Base-by-base conservation (phyloP, 371 early-diverging fungal genomes). In the Rhizomucor miehei region DNA sequence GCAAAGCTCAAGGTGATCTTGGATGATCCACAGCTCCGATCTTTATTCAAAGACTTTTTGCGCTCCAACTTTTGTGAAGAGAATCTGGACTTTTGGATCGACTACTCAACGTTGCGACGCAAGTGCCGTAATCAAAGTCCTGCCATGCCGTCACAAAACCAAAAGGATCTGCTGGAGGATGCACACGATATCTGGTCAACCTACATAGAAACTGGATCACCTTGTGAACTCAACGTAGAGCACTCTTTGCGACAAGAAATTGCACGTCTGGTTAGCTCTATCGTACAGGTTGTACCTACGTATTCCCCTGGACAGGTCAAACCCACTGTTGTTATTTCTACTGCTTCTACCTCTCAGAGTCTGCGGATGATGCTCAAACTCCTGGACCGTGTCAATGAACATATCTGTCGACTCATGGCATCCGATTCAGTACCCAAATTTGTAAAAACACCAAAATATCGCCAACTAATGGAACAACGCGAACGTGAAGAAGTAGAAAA, bases 401-500 rank as follows among this genome's bases (percentile, higher is more conserved):
- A 88, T 45, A 86, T 88, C 49, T 90, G 86, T 66, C 68, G 82
- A 21, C 66, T 90, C 10, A 85, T 88, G 87, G 87, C 90, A 14
- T 82, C 84, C 1, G 90, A 90, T 51, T 88, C 89, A 13, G 85
- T 89, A n/a, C 89, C 90, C 0, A 90, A 88, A 69, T 90, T 88
- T 64, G 71, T 83, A 16, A 82, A 76, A 53, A 88, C 90, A 2
- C 81, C 82, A 39, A 72, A 73, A 56, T 90, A 90, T 58, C 69
- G 66, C 4, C 63, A 62, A 50, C 45, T 66, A 25, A n/a, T 41
- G 14, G 64, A 55, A 6, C 25, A 25, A 38, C 47, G 56, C 13
- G 59, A 64, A 29, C 29, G 8, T 29, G 29, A 29, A 29, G 29
- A 29, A 8, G 29, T 8, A 8, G 29, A 29, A 29, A 29, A 29